Evolutionary conservation across 2,329 filamentous ascomycete genomes (phyloP), one percentile per base, ranked within the genome.

Genomic region (Aspergillus sp.): DNA sequence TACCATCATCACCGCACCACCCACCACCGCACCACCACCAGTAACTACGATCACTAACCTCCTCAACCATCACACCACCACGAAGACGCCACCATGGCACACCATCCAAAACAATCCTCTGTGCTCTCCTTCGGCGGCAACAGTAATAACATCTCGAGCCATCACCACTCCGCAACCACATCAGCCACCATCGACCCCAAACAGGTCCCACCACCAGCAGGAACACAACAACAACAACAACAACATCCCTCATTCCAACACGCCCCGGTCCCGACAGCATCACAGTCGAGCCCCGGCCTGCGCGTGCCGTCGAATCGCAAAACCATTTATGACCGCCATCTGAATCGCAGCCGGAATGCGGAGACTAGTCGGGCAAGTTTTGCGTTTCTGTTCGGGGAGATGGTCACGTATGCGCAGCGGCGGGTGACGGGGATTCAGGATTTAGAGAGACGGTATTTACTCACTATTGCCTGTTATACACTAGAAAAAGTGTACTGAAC

Each of bases 281-380:
- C 32, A 26, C 65, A 66, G 51, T 59, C 69, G 28, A 65, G 70
- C 49, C 67, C 70, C 4, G 67, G 86, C 28, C 82, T 98, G 52
- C 86, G 89, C 57, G 88, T 94, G 62, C 91, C 93, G 42, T 87
- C 87, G 47, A 94, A 83, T 68, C 88, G 89, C 73, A 97, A 97
- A 74, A 95, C 89, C 54, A 97, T 98, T 73, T 98, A 97, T 75
- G 89, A 96, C 75, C 81, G 93, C 46, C 89, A 94, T 52, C 76
- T 97, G 51, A 96, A 96, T 71, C 86, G 93, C 54, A 85, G 83
- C 59, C 87, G 88, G 66, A 88, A 86, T 58, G 80, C 86, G 48
- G 91, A 97, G 74, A 81, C 94, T 56, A 95, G 89, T 67, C 86
- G 94, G 64, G 82, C 93, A 7, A 89, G 88, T 70, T 97, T 98